Evolutionary conservation across 352 stramenopile species (phyloP).

Genomic region (Pythium catenulatum): DNA sequence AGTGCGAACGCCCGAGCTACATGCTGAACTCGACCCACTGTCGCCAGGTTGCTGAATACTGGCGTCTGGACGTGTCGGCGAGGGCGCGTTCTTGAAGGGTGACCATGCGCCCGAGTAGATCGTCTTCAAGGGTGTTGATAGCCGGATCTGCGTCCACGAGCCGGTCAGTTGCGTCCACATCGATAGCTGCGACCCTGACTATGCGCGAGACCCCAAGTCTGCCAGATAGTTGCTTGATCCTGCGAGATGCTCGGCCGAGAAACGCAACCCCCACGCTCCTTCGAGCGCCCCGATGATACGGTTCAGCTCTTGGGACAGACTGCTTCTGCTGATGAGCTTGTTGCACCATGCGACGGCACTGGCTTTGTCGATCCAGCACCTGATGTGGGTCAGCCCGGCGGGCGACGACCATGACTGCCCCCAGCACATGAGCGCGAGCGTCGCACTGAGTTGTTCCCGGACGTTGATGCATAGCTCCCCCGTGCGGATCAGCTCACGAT

Average conservation of each 20-base stretch:
- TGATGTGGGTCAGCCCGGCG: not conserved
- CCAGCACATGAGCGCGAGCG: not conserved
- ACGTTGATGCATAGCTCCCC: constrained; percentile 38
- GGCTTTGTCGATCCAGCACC: constrained; percentile 34
- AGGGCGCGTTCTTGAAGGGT: constrained; percentile 13
- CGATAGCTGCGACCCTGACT: not conserved
- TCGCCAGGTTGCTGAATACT: not conserved
- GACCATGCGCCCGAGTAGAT: not conserved
- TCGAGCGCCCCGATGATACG: not conserved
- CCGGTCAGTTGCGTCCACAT: not conserved
- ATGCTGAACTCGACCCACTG: not conserved
- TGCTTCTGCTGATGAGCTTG: not conserved
- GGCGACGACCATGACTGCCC: not conserved
- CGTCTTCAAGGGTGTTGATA: not conserved
- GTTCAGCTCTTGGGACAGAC: constrained; percentile 14
- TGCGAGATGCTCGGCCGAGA: constrained; percentile 5
- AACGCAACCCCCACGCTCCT: not conserved
- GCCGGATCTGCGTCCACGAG: not conserved
- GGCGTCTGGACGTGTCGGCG: not conserved
- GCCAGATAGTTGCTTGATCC: constrained; percentile 8
- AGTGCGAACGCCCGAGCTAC: not conserved
- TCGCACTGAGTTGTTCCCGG: constrained; percentile 17
- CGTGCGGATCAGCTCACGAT: constrained; percentile 6
- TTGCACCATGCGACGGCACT: constrained; percentile 21
- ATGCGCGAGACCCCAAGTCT: constrained; percentile 22